These are phyloP conservation scores for Aegilops longissima DNA, from an alignment of 176 grass and related monocot species.

Conservation along the genomic window DNA sequence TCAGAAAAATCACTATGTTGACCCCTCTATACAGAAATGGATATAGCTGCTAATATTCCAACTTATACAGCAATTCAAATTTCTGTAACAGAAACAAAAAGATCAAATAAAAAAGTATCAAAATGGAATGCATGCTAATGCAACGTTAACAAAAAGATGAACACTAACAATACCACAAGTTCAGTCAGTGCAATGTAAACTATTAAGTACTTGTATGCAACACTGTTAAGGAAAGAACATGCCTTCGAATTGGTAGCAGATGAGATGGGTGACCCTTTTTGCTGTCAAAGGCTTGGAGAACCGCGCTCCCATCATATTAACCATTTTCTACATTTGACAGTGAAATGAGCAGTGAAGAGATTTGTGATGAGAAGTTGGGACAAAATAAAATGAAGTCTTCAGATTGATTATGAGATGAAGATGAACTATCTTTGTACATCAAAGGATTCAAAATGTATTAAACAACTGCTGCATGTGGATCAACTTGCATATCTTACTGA, in stretches of 20 bases:
- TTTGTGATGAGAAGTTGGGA: background rate
- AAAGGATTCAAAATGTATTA: background rate
- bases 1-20: background rate
- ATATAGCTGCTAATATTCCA: background rate
- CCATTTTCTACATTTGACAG: slow-evolving; percentile 78
- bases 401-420: background rate
- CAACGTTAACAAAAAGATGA: background rate
- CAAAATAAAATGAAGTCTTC: background rate
- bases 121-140: background rate
- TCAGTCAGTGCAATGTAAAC: background rate
- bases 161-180: background rate
- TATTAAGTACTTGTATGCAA: background rate
- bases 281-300: slow-evolving; percentile 83
- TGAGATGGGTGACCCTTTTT: slow-evolving; percentile 72
- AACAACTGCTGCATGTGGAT: background rate
- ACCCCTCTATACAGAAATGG: background rate
- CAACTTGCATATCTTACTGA: background rate
- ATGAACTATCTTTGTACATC: background rate
- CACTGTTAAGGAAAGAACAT: slow-evolving; percentile 1
- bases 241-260: slow-evolving; percentile 97
- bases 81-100: background rate
- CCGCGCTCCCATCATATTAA: slow-evolving; percentile 77
- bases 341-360: background rate
- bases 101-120: background rate
- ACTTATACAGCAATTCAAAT: background rate